Conservation (phyloP, 2,329 filamentous ascomycete species). For the Venturia nashicola region DNA sequence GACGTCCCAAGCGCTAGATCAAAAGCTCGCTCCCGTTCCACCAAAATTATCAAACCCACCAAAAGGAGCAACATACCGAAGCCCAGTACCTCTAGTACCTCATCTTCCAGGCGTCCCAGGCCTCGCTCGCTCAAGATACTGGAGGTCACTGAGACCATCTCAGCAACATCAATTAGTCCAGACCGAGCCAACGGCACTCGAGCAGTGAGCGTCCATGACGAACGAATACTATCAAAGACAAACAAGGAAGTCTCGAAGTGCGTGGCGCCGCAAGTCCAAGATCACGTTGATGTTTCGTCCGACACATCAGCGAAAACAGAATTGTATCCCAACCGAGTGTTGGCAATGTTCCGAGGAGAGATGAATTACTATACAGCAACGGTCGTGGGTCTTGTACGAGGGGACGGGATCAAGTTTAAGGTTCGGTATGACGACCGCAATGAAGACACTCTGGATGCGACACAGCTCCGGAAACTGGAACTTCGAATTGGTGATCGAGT, state of each 20-base stretch:
- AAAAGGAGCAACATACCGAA: neutral
- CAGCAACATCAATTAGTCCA: constrained; percentile 16
- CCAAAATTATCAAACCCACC: neutral
- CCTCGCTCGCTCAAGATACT: constrained; percentile 8
- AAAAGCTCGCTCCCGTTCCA: neutral
- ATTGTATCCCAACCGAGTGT: constrained; percentile 34
- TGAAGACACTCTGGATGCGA: constrained; percentile 23
- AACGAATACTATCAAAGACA: neutral
- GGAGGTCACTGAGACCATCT: constrained; percentile 14
- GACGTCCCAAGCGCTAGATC: neutral
- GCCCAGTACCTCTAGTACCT: neutral
- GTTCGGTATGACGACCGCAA: constrained; percentile 37
- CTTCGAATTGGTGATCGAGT: constrained; percentile 31
- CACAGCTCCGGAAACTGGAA: constrained; percentile 29
- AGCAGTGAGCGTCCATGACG: neutral
- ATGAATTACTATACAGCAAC: constrained; percentile 48
- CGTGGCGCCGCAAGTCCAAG: neutral
- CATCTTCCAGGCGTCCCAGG: constrained; percentile 7
- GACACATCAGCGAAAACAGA: neutral
- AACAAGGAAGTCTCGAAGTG: neutral
- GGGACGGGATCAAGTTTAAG: constrained; percentile 28
- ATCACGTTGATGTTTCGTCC: neutral
- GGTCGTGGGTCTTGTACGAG: constrained; percentile 35
- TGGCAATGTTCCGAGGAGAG: constrained; percentile 43
- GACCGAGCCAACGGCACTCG: neutral